A percentile compares a stretch with the other conserved stretches of the same genome.
Conservation (phyloP, 495 filamentous ascomycete genomes). For the Penicillium silybi region DNA sequence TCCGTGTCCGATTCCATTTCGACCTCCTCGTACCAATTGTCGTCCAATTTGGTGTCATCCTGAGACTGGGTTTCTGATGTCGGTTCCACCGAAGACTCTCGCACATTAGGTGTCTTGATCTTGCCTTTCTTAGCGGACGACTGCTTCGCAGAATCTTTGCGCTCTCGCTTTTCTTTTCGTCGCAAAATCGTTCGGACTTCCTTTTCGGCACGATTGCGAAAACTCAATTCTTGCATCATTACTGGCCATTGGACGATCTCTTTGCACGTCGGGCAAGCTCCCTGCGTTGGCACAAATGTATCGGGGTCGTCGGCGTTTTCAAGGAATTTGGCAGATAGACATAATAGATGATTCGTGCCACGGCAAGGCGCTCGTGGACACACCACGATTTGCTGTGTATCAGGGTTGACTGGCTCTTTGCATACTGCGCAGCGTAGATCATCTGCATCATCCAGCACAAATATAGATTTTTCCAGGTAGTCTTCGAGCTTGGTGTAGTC, state of each 20-base stretch:
- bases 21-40: conserved; percentile 32
- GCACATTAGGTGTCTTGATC: not conserved
- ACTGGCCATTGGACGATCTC: conserved; percentile 63
- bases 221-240: conserved; percentile 75
- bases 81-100: conserved; percentile 7
- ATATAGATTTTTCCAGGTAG: conserved; percentile 68
- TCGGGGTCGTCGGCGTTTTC: conserved; percentile 34
- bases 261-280: conserved; percentile 70
- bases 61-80: not conserved
- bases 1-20: conserved; percentile 38
- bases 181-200: conserved; percentile 63
- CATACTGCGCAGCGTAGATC: conserved; percentile 65
- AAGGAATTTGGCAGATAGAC: conserved; percentile 67
- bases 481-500: conserved; percentile 61
- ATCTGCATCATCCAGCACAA: conserved; percentile 56
- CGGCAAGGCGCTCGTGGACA: conserved; percentile 67
- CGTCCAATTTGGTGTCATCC: conserved; percentile 35
- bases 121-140: conserved; percentile 1
- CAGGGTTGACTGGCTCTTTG: conserved; percentile 39
- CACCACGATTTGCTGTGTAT: conserved; percentile 55
- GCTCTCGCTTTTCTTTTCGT: conserved; percentile 35
- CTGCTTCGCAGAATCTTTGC: conserved; percentile 11
- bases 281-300: conserved; percentile 61
- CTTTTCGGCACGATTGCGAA: conserved; percentile 63
- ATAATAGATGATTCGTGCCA: conserved; percentile 67